Evolutionary conservation across 106 monocot genomes (phyloP), one percentile per base, ranked within the genome.

Genomic region (Hemerocallis citrina): DNA sequence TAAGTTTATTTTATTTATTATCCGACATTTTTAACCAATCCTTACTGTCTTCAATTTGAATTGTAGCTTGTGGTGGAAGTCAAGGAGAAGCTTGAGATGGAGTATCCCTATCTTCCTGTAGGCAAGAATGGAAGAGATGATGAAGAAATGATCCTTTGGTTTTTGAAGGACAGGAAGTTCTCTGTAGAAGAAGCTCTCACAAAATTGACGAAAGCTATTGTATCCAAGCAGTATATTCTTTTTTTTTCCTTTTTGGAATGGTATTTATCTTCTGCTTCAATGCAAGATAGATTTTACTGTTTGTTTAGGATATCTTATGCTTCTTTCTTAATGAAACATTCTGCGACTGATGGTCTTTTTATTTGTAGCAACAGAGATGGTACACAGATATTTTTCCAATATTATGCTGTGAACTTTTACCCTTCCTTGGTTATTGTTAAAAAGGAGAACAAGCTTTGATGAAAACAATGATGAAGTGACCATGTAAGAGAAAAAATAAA

Each of bases 181-280:
- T 74, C 76, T 28, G 79, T 84, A 31, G 89, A 84, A 31, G 95
- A 83, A 35, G 58, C 95, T 62, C 40, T 78, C 65, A 39, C 63
- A 16, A 95, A 95, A 76, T 73, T 95, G 30, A 74, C 55, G 24
- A 90, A 81, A 72, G 83, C 95, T 65, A 89, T 95, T 66, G 95
- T 95, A 95, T 89, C 78, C 83, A 25, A 43, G 12, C 9, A 44
- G 48, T 52, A 7, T n/a, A n/a, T n/a, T n/a, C n/a, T n/a, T n/a
- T n/a, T n/a, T n/a, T 16, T 44, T 33, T 28, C 5, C 52, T 40
- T 6, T 29, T 10, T 31, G n/a, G n/a, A n/a, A n/a, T n/a, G n/a
- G n/a, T n/a, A n/a, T n/a, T n/a, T n/a, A n/a, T n/a, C n/a, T n/a
- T n/a, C n/a, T n/a, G n/a, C n/a, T n/a, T n/a, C n/a, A n/a, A n/a